A percentile compares a stretch with the other conserved stretches of the same genome.
Conservation (phyloP, 2,329 filamentous ascomycete genomes). For the Sporothrix sp. region DNA sequence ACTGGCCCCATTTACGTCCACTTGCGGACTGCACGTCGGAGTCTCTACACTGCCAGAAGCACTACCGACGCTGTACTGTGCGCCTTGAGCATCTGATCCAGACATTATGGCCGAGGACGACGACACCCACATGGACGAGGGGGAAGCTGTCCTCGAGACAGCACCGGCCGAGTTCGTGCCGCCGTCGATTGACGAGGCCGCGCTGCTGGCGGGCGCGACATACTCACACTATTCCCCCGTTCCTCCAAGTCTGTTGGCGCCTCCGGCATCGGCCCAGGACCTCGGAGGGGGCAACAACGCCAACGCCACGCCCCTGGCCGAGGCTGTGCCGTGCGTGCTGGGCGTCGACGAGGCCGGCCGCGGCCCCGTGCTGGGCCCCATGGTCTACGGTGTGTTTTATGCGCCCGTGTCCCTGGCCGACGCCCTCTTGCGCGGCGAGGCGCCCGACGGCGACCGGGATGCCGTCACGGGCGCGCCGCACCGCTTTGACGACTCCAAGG, state of each 20-base stretch:
- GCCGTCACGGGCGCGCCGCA: slow-evolving; percentile 41
- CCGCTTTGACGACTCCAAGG: slow-evolving; percentile 93
- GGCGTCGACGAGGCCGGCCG: slow-evolving; percentile 92
- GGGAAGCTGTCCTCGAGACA: slow-evolving; percentile 26
- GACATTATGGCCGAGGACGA: background rate
- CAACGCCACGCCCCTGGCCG: background rate
- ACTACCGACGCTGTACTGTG: no score
- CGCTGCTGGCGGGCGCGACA: slow-evolving; percentile 54
- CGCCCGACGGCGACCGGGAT: slow-evolving; percentile 8
- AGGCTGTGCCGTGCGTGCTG: slow-evolving; percentile 56
- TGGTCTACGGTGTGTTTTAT: slow-evolving; percentile 63
- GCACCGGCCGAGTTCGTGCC: slow-evolving; percentile 46
- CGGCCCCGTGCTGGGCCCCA: slow-evolving; percentile 80
- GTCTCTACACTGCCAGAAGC: no score
- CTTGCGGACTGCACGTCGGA: no score
- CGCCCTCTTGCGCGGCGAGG: slow-evolving; percentile 54
- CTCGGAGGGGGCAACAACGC: slow-evolving; percentile 9
- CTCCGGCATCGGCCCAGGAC: slow-evolving; percentile 19
- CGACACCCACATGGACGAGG: slow-evolving; percentile 21
- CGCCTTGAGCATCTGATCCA: no score
- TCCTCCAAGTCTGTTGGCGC: slow-evolving; percentile 48
- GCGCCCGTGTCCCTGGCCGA: slow-evolving; percentile 64
- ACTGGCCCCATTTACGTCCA: no score
- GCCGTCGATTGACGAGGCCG: slow-evolving; percentile 52
- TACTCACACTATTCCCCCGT: slow-evolving; percentile 64